Conservation (phyloP, 176 grass and related monocot genomes). For the maize (Zea mays) region Zm-B73-REFERENCE-NAM-5.0 NC_050104.1:122657501-122658000, state of each 20-base stretch:
- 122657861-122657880: too few species aligned
- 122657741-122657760: background rate
- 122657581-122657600: slow-evolving; percentile 22
- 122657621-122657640: slow-evolving; percentile 13
- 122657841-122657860: too few species aligned
- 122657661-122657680: background rate
- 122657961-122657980: too few species aligned
- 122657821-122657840: too few species aligned
- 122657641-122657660: slow-evolving; percentile 19
- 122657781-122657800: background rate
- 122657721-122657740: slow-evolving; percentile 5
- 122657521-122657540: slow-evolving; percentile 9
- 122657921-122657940: too few species aligned
- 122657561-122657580: background rate
- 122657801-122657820: background rate
- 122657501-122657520: slow-evolving; percentile 26
- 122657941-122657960: too few species aligned
- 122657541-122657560: background rate
- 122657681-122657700: background rate
- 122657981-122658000: too few species aligned
- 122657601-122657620: slow-evolving; percentile 14
- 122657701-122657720: background rate
- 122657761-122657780: background rate
- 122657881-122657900: too few species aligned
- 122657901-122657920: too few species aligned